Evolutionary conservation across 805 yeast genomes (phyloP).

Genomic region (Phaffomyces opuntiae): DNA sequence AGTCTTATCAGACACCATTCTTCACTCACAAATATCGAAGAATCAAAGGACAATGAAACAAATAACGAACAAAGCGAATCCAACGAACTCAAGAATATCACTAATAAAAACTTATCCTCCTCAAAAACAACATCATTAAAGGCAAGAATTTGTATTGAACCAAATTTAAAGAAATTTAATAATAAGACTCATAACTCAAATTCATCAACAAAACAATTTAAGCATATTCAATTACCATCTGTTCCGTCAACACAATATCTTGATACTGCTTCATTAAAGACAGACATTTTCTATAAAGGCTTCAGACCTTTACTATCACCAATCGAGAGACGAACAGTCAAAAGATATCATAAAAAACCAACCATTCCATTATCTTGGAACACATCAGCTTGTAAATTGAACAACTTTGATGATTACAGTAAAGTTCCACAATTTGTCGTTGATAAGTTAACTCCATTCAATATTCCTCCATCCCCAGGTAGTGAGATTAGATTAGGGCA

Average conservation of each 20-base stretch:
- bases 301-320: constrained; percentile 22
- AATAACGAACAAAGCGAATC: not conserved
- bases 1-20: constrained; percentile 2
- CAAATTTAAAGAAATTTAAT: not conserved
- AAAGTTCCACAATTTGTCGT: constrained; percentile 23
- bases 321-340: constrained; percentile 16
- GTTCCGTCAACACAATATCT: constrained; percentile 22
- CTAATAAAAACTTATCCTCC: not conserved
- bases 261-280: constrained; percentile 13
- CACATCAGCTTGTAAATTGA: constrained; percentile 19
- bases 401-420: constrained; percentile 19
- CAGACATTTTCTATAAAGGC: constrained; percentile 19
- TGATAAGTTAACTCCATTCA: constrained; percentile 20
- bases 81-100: not conserved
- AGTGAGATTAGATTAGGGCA: constrained; percentile 20
- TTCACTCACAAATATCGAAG: constrained; percentile 2
- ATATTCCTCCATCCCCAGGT: constrained; percentile 18
- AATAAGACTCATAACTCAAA: constrained; percentile 3
- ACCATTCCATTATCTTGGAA: constrained; percentile 22
- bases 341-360: constrained; percentile 9
- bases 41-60: constrained; percentile 4
- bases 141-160: constrained; percentile 2
- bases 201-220: constrained; percentile 3
- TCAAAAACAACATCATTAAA: constrained; percentile 1
- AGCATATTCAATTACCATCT: constrained; percentile 11